Conservation (phyloP, 768 basidiomycete species). For the Hebeloma cylindrosporum region DNA sequence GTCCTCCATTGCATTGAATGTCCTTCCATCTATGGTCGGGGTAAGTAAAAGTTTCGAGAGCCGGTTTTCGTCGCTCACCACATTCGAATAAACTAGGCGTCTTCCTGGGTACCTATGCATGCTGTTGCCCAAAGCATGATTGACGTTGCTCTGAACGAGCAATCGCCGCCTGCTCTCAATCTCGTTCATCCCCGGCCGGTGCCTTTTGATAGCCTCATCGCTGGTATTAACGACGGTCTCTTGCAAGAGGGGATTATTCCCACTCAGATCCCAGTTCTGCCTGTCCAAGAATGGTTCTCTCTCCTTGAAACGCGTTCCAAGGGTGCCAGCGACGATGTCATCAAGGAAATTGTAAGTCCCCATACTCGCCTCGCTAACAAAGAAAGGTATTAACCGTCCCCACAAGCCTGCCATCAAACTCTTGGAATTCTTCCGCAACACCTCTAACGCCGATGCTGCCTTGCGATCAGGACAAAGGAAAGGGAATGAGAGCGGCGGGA, state of each 20-base stretch:
- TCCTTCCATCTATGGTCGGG: constrained; percentile 29
- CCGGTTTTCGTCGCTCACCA: not conserved
- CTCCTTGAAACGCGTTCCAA: constrained; percentile 24
- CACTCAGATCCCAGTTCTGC: constrained; percentile 20
- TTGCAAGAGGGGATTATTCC: constrained; percentile 13
- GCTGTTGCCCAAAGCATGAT: constrained; percentile 32
- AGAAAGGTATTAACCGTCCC: not conserved
- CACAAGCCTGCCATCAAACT: constrained; percentile 39
- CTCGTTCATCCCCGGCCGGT: constrained; percentile 38
- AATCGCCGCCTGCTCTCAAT: constrained; percentile 29
- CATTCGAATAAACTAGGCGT: constrained; percentile 8
- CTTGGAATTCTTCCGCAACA: constrained; percentile 24
- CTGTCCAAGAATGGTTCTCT: constrained; percentile 30
- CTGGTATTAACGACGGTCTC: constrained; percentile 19
- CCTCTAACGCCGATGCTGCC: constrained; percentile 20
- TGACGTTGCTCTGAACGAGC: constrained; percentile 29
- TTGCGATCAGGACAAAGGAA: constrained; percentile 7
- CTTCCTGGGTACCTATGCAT: constrained; percentile 39
- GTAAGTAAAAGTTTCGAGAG: constrained; percentile 16
- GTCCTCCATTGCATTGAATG: constrained; percentile 31
- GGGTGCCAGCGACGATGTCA: constrained; percentile 23
- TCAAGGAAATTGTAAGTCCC: constrained; percentile 31
- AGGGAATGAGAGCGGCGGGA: constrained; percentile 17
- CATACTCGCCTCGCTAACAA: not conserved
- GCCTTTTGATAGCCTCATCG: constrained; percentile 28